Conservation (phyloP, 345 rosid species). For the Ailanthus altissimus region DNA sequence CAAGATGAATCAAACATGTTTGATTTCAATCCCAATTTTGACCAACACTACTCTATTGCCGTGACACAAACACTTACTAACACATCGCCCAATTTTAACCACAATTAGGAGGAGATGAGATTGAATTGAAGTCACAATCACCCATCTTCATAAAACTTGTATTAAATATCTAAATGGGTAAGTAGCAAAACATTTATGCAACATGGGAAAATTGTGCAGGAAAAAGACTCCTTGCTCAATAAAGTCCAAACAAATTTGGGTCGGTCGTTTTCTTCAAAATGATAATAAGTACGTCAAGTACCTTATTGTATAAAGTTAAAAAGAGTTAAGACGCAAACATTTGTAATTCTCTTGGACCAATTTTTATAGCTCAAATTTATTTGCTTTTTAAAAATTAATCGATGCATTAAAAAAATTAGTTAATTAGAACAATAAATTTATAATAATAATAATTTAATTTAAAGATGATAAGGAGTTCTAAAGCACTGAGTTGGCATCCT, state of each 20-base stretch:
- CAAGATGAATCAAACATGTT: background rate
- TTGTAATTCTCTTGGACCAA: too few species aligned
- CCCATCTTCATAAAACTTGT: too few species aligned
- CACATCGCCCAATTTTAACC: background rate
- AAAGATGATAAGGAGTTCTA: background rate
- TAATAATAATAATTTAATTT: background rate
- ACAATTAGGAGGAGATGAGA: slow-evolving; percentile 6
- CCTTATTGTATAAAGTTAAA: too few species aligned
- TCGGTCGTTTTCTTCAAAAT: background rate
- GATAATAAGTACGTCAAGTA: slow-evolving; percentile 4
- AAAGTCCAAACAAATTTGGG: background rate
- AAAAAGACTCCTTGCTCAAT: background rate
- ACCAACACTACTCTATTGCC: slow-evolving; percentile 15
- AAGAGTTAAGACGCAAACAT: too few species aligned
- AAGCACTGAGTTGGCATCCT: background rate
- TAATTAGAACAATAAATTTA: background rate
- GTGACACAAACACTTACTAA: slow-evolving; percentile 10
- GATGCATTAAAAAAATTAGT: background rate
- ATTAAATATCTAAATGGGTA: background rate
- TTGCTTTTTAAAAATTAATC: too few species aligned
- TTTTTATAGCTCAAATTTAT: too few species aligned
- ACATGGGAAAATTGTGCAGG: background rate
- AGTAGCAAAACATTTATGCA: background rate
- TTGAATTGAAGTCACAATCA: slow-evolving; percentile 20
- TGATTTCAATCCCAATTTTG: background rate